Evolutionary conservation across 2,329 filamentous ascomycete genomes (phyloP).

Genomic region (Xylariaceae sp.): DNA sequence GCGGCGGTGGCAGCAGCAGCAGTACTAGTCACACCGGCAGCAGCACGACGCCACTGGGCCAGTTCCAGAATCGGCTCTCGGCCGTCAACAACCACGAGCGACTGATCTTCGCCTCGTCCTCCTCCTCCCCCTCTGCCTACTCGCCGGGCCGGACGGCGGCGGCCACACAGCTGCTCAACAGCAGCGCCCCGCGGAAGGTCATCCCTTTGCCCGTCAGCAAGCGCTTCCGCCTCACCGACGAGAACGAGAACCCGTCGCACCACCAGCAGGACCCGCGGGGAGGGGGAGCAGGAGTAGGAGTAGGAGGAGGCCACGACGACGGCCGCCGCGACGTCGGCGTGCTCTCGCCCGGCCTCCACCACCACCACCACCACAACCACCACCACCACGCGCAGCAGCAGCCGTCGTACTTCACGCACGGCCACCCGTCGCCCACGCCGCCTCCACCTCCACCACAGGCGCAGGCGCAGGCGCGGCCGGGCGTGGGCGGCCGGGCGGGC

Average conservation of each 20-base stretch:
- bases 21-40: conserved; percentile 8
- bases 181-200: conserved; percentile 20
- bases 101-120: conserved; percentile 11
- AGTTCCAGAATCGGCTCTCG: conserved; percentile 14
- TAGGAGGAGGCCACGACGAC: too few relatives aligned
- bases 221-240: conserved; percentile 16
- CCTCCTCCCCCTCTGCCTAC: conserved; percentile 5
- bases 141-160: conserved; percentile 1
- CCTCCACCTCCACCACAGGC: conserved; percentile 3
- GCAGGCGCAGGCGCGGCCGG: neutral
- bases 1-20: conserved; percentile 3
- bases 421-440: conserved; percentile 13
- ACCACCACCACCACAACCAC: conserved; percentile 5
- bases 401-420: conserved; percentile 19
- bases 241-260: conserved; percentile 7
- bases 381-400: conserved; percentile 5
- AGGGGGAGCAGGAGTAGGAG: too few relatives aligned
- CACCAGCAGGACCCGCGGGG: conserved; percentile 3
- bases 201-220: conserved; percentile 22
- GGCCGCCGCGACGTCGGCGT: too few relatives aligned
- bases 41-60: conserved; percentile 12
- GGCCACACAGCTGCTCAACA: conserved; percentile 9
- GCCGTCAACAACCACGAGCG: conserved; percentile 21
- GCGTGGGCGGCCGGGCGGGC: conserved; percentile 6
- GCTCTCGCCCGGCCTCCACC: too few relatives aligned